phyloP scores from a whole-genome alignment of 2,329 filamentous ascomycete species.

The Fusarium sp. region DNA sequence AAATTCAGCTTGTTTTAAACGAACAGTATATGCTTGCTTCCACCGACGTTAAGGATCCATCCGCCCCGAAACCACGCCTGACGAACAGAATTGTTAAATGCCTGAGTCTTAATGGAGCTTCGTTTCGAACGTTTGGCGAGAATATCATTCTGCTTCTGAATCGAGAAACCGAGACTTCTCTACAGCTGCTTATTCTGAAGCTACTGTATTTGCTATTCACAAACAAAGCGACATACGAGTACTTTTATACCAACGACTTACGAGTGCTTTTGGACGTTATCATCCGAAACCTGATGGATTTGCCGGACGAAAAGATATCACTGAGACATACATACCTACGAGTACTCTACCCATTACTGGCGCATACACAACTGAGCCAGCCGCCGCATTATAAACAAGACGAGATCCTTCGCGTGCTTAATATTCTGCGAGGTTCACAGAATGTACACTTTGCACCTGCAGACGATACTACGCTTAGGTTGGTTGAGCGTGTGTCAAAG shows the following conservation, averaged over 20 bases:
- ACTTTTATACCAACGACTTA: slow-evolving; percentile 98
- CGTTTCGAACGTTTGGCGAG: slow-evolving; percentile 94
- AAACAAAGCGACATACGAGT: slow-evolving; percentile 90
- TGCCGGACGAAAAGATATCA: slow-evolving; percentile 82
- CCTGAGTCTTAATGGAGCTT: slow-evolving; percentile 80
- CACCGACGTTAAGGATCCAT: slow-evolving; percentile 60
- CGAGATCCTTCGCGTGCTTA: slow-evolving; percentile 81
- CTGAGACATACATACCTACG: slow-evolving; percentile 94
- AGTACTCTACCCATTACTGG: slow-evolving; percentile 88
- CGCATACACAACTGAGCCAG: slow-evolving; percentile 88
- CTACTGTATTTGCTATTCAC: slow-evolving; percentile 95
- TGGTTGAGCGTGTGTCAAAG: slow-evolving; percentile 79
- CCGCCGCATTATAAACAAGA: slow-evolving; percentile 92
- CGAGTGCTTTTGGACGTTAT: slow-evolving; percentile 95
- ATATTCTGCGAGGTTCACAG: slow-evolving; percentile 72
- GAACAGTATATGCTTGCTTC: slow-evolving; percentile 95
- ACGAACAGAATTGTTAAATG: slow-evolving; percentile 96
- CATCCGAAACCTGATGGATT: slow-evolving; percentile 93
- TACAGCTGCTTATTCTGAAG: slow-evolving; percentile 96
- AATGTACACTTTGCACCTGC: slow-evolving; percentile 82
- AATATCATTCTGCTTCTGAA: slow-evolving; percentile 97
- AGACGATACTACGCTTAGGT: slow-evolving; percentile 81
- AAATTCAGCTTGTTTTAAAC: slow-evolving; percentile 83
- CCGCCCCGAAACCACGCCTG: slow-evolving; percentile 62
- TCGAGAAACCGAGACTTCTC: slow-evolving; percentile 90